Conservation (phyloP, 2,329 filamentous ascomycete species). For the Metarhizium guizhouense region DNA sequence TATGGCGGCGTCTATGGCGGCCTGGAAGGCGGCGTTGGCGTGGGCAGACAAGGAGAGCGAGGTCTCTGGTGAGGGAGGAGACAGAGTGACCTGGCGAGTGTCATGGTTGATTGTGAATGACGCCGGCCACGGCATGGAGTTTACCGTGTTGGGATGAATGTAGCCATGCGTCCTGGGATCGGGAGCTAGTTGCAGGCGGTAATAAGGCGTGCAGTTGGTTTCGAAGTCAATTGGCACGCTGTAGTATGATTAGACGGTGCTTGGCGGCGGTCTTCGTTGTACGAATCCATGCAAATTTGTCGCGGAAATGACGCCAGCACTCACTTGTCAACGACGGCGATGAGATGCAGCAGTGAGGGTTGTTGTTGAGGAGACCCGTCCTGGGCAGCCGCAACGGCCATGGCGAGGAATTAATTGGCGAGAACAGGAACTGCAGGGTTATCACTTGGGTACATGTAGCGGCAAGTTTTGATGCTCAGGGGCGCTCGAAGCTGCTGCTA, state of each 20-base stretch:
- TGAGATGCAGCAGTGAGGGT: constrained; percentile 24
- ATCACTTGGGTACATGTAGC: too few species aligned
- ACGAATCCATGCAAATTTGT: not conserved
- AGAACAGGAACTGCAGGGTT: not conserved
- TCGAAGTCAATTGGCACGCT: constrained; percentile 40
- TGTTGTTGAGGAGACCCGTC: not conserved
- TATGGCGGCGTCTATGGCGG: constrained; percentile 29
- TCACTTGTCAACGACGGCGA: constrained; percentile 35
- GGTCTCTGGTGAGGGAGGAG: constrained; percentile 12
- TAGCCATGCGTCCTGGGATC: constrained; percentile 41
- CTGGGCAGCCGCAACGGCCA: not conserved
- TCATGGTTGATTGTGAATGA: constrained; percentile 27
- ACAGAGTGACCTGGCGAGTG: constrained; percentile 23
- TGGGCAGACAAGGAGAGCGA: constrained; percentile 18
- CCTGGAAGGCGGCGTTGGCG: constrained; percentile 30
- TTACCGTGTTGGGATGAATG: constrained; percentile 35
- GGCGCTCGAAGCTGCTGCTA: too few species aligned
- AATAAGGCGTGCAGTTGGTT: constrained; percentile 28
- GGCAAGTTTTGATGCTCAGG: too few species aligned
- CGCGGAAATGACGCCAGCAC: constrained; percentile 3
- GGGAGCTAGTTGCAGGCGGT: constrained; percentile 34
- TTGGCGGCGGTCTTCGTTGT: not conserved
- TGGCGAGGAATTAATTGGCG: not conserved
- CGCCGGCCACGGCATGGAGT: constrained; percentile 37
- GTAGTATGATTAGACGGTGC: constrained; percentile 6